Evolutionary conservation across 441 rosid species (phyloP), one percentile per base, ranked within the genome.

Genomic region (Pelargonium myrrhifolium): DNA sequence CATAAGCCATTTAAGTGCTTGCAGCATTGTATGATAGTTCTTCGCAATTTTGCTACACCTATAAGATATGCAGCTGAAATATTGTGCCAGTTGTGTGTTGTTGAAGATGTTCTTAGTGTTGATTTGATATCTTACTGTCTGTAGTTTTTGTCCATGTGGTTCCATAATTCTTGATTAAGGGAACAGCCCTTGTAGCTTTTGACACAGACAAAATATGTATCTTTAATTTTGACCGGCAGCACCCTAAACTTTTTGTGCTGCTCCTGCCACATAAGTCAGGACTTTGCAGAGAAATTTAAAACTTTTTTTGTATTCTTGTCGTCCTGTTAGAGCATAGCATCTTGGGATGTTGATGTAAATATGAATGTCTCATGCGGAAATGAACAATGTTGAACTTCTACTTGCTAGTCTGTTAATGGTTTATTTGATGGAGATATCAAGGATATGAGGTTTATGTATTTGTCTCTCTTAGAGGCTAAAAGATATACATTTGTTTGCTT

Each of bases 121-220:
- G 4, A 43, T 11, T 43, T 10, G 2, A 1, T 40, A 45, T 45
- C 53, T 45, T 45, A 45, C 53, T 12, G 53, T 45, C 31, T 43
- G 56, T 71, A 7, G 14, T 58, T 49, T 65, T 39, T 35, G 15
- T 63, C 7, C 61, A 18, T 60, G 39, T 65, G 66, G 58, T 40
- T 63, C 81, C 81, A 56, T 59, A 71, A 73, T 43, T 65, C 51
- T 73, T 65, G 69, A 66, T 62, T 17, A 68, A 56, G 75, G 70
- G 67, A 55, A 67, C 78, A 76, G 21, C 65, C 64, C 63, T 66
- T 14, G 49, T 47, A 24, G 59, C 69, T 24, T 64, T 65, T 69
- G 31, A 64, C 26, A 21, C 53, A 60, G 70, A 67, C 79, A 78
- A 75, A 65, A 69, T 67, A 22, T 65, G 39, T 45, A 62, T 73